Evolutionary conservation across 2,329 filamentous ascomycete species (phyloP), one percentile per base, ranked within the genome.

Genomic region (Coniosporium tulheliwenetii): DNA sequence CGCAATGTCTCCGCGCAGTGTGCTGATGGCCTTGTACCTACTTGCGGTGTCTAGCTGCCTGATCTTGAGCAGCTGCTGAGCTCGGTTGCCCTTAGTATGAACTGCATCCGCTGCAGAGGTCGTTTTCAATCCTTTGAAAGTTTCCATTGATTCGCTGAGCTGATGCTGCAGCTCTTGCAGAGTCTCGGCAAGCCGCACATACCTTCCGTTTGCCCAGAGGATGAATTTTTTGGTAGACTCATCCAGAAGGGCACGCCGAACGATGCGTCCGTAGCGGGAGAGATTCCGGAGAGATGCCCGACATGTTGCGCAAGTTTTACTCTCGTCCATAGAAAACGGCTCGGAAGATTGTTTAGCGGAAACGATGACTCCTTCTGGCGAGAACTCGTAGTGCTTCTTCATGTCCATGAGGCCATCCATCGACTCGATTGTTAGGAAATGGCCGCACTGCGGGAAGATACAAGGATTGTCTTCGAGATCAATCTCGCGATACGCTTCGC

Each of bases 141-240:
- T 26, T 43, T 31, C 36, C 5, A 37, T 15, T 19, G 19, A 15
- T 14, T 31, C 38, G 9, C 44, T 29, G 1, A 50, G 39, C 1
- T 40, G 35, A 5, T 36, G 42, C 10, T 56, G 39, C 5, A 39
- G 38, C 9, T 45, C 39, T 16, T 57, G 47, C 1, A 69, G 44
- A 13, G 45, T 30, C 2, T 58, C 44, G 1, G 59, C 59, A 7
- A 76, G 57, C 3, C 59, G 50, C 0, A 62, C 45, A 43, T 63
- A 69, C 8, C 59, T 49, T 5, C 45, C 48, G 7, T 70, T 68
- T 0, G 70, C 64, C 60, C 66, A 73, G 3, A 66, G 49, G n/a
- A 78, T 67, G 50, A 82, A 77, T 45, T 74, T 77, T 56, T 79
- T 79, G 0, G 74, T 75, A 0, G 70, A 64, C 50, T 80, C 71